Conservation (phyloP, 2,329 filamentous ascomycete genomes). For the Pestalotiopsis sp. region DNA sequence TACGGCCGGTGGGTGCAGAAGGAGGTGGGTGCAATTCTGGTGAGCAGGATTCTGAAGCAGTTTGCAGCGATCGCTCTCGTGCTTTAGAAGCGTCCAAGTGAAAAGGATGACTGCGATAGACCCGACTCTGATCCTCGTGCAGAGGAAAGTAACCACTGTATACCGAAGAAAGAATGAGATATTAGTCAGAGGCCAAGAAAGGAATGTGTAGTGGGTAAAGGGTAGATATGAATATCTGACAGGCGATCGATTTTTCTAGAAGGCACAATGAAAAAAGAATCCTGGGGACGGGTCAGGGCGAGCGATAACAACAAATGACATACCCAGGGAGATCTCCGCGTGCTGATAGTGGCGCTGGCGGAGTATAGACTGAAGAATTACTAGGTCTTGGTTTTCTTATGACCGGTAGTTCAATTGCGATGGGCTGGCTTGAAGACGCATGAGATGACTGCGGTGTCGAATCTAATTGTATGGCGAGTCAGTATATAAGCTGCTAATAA, state of each 20-base stretch:
- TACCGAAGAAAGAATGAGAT: background rate
- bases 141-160: conserved; percentile 63
- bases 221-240: background rate
- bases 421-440: conserved; percentile 45
- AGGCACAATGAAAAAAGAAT: background rate
- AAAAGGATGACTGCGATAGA: conserved; percentile 56
- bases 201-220: background rate
- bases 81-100: conserved; percentile 43
- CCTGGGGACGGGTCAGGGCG: background rate
- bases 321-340: conserved; percentile 63
- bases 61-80: conserved; percentile 36
- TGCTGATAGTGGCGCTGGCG: conserved; percentile 55
- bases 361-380: conserved; percentile 43
- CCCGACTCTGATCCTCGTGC: conserved; percentile 56
- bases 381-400: conserved; percentile 37
- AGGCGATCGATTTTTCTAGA: background rate
- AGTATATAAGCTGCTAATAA: conserved; percentile 16
- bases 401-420: conserved; percentile 54
- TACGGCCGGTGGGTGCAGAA: conserved; percentile 17
- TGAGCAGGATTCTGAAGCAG: conserved; percentile 34
- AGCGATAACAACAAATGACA: conserved; percentile 25
- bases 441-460: conserved; percentile 24
- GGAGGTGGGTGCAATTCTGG: conserved; percentile 17
- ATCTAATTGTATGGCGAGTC: conserved; percentile 23
- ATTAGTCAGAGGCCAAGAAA: background rate